Conservation (phyloP, 331 rosid genomes). For the Malus hybrid region DNA sequence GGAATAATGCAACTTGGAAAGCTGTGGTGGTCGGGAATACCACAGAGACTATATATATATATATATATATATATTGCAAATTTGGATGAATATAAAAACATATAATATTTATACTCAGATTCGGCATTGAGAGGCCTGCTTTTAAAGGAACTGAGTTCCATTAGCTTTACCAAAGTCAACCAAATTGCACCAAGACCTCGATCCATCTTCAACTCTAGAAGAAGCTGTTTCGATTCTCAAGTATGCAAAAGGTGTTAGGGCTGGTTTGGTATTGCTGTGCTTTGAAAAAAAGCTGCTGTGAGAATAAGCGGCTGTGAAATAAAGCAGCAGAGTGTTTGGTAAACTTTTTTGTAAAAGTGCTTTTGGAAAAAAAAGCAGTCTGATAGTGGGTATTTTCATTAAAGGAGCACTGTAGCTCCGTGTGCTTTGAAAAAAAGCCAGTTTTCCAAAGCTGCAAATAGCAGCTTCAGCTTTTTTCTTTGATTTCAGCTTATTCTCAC, state of each 20-base stretch:
- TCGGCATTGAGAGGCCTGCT: constrained; percentile 37
- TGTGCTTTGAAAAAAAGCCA: too few species aligned
- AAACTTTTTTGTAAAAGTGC: too few species aligned
- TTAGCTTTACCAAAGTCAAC: constrained; percentile 16
- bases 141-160: constrained; percentile 19
- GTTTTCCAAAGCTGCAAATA: too few species aligned
- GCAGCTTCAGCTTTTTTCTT: too few species aligned
- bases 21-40: constrained; percentile 25
- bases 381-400: too few species aligned
- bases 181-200: background rate
- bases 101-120: constrained; percentile 18
- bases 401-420: too few species aligned
- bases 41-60: background rate
- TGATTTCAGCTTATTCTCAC: too few species aligned
- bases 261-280: too few species aligned
- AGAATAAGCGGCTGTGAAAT: too few species aligned
- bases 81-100: background rate
- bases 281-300: too few species aligned
- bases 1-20: constrained; percentile 36
- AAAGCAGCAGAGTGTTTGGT: too few species aligned
- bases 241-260: background rate
- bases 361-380: too few species aligned
- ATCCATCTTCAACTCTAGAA: background rate
- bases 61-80: background rate
- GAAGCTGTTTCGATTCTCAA: background rate